Evolutionary conservation across 1,284 basidiomycete species (phyloP).

Genomic region (Coriolopsis trogii): DNA sequence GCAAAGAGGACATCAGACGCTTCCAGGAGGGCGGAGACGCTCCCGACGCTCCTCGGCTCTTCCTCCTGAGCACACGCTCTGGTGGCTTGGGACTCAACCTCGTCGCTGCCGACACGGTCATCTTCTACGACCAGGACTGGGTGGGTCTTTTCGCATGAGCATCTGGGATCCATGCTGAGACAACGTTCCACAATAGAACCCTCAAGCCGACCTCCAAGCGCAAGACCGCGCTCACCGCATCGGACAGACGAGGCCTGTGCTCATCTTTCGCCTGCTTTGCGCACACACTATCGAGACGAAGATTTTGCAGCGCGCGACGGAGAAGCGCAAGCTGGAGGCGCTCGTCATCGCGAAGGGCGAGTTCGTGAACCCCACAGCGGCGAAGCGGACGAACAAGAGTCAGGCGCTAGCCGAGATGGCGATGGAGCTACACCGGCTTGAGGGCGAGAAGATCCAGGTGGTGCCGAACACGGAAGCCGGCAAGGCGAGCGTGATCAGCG

Average conservation of each 20-base stretch:
- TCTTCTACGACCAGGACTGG: constrained; percentile 97
- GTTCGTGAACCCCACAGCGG: constrained; percentile 69
- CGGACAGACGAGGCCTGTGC: constrained; percentile 87
- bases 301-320: constrained; percentile 87
- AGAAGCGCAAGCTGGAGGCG: constrained; percentile 91
- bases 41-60: constrained; percentile 74
- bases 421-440: constrained; percentile 76
- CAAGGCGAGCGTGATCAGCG: constrained; percentile 75
- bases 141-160: constrained; percentile 38
- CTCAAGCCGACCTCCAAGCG: constrained; percentile 96
- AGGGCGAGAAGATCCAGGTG: constrained; percentile 90
- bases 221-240: constrained; percentile 96
- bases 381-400: constrained; percentile 43
- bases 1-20: constrained; percentile 82
- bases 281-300: constrained; percentile 90
- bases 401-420: constrained; percentile 83
- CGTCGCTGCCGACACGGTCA: constrained; percentile 91
- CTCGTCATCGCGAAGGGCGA: constrained; percentile 94
- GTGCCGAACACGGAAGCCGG: constrained; percentile 73
- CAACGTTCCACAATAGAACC: constrained; percentile 62
- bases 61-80: constrained; percentile 90
- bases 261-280: constrained; percentile 87
- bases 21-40: constrained; percentile 81
- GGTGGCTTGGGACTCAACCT: constrained; percentile 94
- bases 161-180: constrained; percentile 5